Base-by-base conservation (phyloP, 2,329 filamentous ascomycete genomes). In the Proliferodiscus dingleyae region DNA sequence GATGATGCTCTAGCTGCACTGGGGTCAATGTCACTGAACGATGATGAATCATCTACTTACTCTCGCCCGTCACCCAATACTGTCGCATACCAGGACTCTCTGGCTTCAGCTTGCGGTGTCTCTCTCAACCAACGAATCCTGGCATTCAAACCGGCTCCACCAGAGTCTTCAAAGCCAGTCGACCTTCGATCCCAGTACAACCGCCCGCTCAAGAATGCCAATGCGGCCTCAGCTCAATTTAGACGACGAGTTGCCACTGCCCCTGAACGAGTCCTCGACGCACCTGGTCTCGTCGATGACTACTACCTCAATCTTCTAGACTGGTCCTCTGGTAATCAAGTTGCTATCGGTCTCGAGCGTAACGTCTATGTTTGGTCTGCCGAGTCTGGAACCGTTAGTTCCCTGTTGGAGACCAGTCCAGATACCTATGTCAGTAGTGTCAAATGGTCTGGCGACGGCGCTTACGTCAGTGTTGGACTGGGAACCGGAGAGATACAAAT, bases 281-380 rank as follows among this genome's bases (percentile, higher is more conserved):
- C 93, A 4, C 93, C 93, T 5, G 93, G 91, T 45, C 81, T 98
- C 43, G 86, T 97, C 51, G 93, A 98, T 62, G 93, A 98, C 72
- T 98, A 97, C 78, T 98, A 98, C 68, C 85, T 98, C 60, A 98
- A 98, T 74, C 78, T 98, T 30, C 81, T 98, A 21, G 93, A 98
- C 73, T 98, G 93, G 93, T 95, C 90, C 64, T 93, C 89, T 5
- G 85, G 87, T 50, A 98, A 98, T 74, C 93, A 98, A 69, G 91
- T 98, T 44, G 93, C 93, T 39, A 97, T 98, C 64, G 93, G 91
- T 46, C 81, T 98, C 10, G 93, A 97, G 73, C 89, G 91, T 57
- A 95, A 85, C 58, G 93, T 98, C 59, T 98, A 98, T 62, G 87
- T 98, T 59, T 98, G 93, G 93, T 97, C 93, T 28, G 93, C 93